Evolutionary conservation across 1,284 basidiomycete genomes (phyloP).

Genomic region (Pseudozyma sp.): DNA sequence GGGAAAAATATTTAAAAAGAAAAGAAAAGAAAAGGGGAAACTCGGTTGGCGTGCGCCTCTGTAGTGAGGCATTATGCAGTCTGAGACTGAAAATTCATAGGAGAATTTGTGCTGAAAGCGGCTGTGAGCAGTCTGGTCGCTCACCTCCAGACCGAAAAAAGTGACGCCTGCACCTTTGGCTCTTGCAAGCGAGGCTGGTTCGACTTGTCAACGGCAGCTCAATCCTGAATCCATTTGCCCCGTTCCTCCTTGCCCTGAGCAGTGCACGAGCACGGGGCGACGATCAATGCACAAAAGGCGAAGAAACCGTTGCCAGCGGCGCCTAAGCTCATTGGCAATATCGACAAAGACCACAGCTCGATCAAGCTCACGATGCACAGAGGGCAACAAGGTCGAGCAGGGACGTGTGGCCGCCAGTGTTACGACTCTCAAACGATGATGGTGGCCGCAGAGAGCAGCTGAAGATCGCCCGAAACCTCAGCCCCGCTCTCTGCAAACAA

Average conservation of each 20-base stretch:
- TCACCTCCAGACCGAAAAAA: background rate
- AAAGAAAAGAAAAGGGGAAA: conserved; percentile 12
- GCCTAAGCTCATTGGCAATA: no score
- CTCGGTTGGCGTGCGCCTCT: background rate
- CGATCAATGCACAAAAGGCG: no score
- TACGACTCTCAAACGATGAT: no score
- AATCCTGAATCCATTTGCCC: background rate
- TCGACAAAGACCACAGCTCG: no score
- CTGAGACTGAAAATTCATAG: conserved; percentile 2
- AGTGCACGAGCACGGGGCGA: no score
- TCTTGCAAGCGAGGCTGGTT: background rate
- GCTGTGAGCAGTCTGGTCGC: background rate
- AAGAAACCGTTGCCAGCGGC: no score
- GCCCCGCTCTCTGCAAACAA: conserved; percentile 1
- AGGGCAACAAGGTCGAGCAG: no score
- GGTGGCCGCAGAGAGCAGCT: background rate
- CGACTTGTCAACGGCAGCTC: background rate
- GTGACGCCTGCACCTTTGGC: background rate
- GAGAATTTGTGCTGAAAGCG: conserved; percentile 10
- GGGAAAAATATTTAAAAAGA: background rate
- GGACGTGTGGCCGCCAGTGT: no score
- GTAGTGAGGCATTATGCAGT: background rate
- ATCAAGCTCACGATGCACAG: no score
- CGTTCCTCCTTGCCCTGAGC: background rate
- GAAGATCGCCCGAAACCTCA: conserved; percentile 3